These are phyloP conservation scores for Dryadomyces sulphureus DNA, from an alignment of 2,329 filamentous ascomycete species.

Conservation along the genomic window DNA sequence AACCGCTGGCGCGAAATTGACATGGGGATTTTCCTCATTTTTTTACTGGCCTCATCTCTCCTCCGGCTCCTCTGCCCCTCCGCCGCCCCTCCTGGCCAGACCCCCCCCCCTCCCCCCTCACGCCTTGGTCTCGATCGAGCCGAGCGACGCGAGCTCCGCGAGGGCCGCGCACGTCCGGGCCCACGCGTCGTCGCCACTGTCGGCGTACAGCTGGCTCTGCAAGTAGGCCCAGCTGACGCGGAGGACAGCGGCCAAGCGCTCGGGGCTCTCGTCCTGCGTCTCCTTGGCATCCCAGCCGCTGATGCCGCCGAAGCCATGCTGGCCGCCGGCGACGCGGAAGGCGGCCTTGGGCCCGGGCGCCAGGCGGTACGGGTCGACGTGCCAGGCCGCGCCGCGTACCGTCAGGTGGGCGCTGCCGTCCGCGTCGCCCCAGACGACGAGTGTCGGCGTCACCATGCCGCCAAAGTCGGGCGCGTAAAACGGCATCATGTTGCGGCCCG, in stretches of 20 bases:
- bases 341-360: constrained; percentile 20
- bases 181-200: constrained; percentile 19
- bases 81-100: too few relatives aligned
- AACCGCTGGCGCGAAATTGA: too few relatives aligned
- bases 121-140: constrained; percentile 17
- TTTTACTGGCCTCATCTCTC: too few relatives aligned
- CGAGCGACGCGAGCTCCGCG: constrained; percentile 13
- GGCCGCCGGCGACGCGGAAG: constrained; percentile 19
- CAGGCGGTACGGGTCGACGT: constrained; percentile 21
- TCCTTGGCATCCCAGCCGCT: constrained; percentile 22
- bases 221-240: constrained; percentile 24
- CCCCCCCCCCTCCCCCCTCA: too few relatives aligned
- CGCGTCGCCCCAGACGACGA: constrained; percentile 24
- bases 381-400: constrained; percentile 21
- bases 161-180: constrained; percentile 16
- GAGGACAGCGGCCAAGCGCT: constrained; percentile 19
- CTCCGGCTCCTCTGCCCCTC: too few relatives aligned
- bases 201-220: constrained; percentile 20
- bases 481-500: constrained; percentile 15
- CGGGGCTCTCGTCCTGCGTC: constrained; percentile 19
- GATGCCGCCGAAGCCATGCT: constrained; percentile 24
- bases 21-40: too few relatives aligned
- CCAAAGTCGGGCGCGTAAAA: constrained; percentile 20
- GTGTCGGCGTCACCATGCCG: constrained; percentile 19
- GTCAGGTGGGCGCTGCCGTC: constrained; percentile 20